Conservation (phyloP, 148 eudicot species). For the Chenopodium quinoa region DNA sequence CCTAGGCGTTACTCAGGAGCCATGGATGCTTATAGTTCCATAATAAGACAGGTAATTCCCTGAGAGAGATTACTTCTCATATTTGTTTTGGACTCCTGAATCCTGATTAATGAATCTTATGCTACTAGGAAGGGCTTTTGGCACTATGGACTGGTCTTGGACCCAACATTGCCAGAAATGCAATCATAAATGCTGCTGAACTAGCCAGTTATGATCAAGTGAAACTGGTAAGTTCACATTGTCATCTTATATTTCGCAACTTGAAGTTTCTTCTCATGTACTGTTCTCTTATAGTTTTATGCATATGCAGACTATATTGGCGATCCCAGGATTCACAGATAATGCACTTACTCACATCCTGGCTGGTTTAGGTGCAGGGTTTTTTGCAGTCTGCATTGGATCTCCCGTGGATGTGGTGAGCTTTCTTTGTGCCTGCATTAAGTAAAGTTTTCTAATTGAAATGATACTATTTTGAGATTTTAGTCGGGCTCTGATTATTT, state of each 20-base stretch:
- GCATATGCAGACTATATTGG: slow-evolving; percentile 52
- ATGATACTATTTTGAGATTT: not conserved
- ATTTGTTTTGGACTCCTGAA: not conserved
- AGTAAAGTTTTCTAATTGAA: not conserved
- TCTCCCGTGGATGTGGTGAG: slow-evolving; percentile 77
- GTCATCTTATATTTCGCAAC: slow-evolving; percentile 5
- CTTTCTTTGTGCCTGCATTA: slow-evolving; percentile 7
- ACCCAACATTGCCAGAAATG: slow-evolving; percentile 71
- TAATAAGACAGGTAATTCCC: slow-evolving; percentile 45
- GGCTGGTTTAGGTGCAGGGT: slow-evolving; percentile 77
- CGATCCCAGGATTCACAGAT: slow-evolving; percentile 65
- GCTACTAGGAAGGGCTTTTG: slow-evolving; percentile 55
- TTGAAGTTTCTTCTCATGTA: not conserved
- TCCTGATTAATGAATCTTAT: slow-evolving; percentile 6
- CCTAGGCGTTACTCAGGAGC: slow-evolving; percentile 66
- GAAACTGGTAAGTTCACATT: slow-evolving; percentile 49
- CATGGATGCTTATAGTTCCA: slow-evolving; percentile 55
- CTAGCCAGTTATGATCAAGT: slow-evolving; percentile 71
- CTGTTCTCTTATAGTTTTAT: slow-evolving; percentile 12
- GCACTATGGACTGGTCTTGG: slow-evolving; percentile 76
- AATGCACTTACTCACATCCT: slow-evolving; percentile 57
- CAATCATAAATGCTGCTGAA: slow-evolving; percentile 68
- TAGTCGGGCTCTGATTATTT: not conserved
- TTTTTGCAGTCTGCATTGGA: slow-evolving; percentile 75
- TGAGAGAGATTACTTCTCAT: not conserved